Evolutionary conservation across 2,329 filamentous ascomycete species (phyloP).

Genomic region (Coccinonectria pachysandricola): DNA sequence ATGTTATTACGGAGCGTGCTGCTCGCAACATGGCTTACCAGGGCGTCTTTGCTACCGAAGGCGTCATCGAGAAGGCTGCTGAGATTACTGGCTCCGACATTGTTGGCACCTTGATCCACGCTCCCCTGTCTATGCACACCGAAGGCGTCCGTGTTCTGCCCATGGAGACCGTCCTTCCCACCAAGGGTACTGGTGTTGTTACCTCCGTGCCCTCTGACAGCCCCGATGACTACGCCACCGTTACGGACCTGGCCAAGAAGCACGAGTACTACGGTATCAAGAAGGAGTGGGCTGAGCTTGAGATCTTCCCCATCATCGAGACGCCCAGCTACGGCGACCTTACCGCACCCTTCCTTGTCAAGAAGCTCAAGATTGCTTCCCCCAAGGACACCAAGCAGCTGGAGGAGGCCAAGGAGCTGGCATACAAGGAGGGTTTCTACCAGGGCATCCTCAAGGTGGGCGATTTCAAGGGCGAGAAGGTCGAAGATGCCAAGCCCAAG

Average conservation of each 20-base stretch:
- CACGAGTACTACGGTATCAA: conserved; percentile 92
- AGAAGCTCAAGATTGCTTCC: conserved; percentile 92
- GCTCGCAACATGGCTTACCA: conserved; percentile 97
- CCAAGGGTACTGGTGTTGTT: conserved; percentile 94
- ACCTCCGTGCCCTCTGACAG: conserved; percentile 93
- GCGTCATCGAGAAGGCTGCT: conserved; percentile 61
- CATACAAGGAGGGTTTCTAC: conserved; percentile 97
- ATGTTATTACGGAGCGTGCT: conserved; percentile 71
- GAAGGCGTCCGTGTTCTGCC: conserved; percentile 80
- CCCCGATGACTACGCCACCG: conserved; percentile 84
- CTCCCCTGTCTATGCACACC: conserved; percentile 77
- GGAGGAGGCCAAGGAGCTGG: conserved; percentile 86
- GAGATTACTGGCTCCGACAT: conserved; percentile 70
- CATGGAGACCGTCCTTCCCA: conserved; percentile 87
- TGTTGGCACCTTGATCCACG: conserved; percentile 79
- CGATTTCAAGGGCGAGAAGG: conserved; percentile 77
- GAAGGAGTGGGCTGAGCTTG: conserved; percentile 89
- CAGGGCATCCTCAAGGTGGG: conserved; percentile 84
- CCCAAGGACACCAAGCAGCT: conserved; percentile 88
- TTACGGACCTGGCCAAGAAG: conserved; percentile 85
- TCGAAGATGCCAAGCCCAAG: conserved; percentile 78
- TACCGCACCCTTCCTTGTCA: conserved; percentile 71
- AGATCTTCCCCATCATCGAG: conserved; percentile 80
- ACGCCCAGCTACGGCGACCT: conserved; percentile 83
- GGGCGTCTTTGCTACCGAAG: conserved; percentile 69